Evolutionary conservation across 2,329 filamentous ascomycete genomes (phyloP), one percentile per base, ranked within the genome.

Genomic region (Monilinia fructicola): DNA sequence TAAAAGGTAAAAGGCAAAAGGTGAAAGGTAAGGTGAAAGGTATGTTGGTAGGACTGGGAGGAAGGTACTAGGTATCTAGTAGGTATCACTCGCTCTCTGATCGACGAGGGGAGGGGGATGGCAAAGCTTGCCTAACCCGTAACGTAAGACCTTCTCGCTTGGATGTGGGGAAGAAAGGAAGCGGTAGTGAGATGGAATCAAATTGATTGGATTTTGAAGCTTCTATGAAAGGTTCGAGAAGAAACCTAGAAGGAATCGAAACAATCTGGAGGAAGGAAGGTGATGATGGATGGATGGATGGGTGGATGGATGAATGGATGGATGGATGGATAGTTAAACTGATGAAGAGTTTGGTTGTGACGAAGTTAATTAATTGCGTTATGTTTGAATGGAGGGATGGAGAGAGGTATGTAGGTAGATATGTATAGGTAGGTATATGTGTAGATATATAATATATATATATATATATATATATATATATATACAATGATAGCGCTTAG

Each of bases 191-290:
- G 55, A 46, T 59, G 55, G 56, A 48, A 59, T 31, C 23, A 59
- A 59, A 46, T 59, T 46, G 55, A 65, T 65, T 65, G 63, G 63
- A 4, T 40, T 35, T 59, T 54, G 50, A 31, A 35, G 35, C 52
- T 64, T 64, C 62, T 38, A 58, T 46, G 42, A 53, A 54, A 65
- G 44, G 31, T 65, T 64, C 62, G 62, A 65, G 63, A 65, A 65
- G 63, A 60, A 60, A 52, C 21, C 54, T 65, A 60, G 63, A 65
- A 65, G 63, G 54, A 65, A 65, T 65, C 35, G 63, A 65, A 65
- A 23, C 35, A 28, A 54, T 42, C 35, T 38, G 21, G 38, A 42
- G 38, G 26, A 50, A 26, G 38, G 18, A 56, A 23, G 9, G 31
- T 35, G 31, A 6, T 35, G 28, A 31, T n/a, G n/a, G n/a, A n/a